phyloP scores from a whole-genome alignment of 2,329 filamentous ascomycete genomes.

The Teratosphaeria destructans region DNA sequence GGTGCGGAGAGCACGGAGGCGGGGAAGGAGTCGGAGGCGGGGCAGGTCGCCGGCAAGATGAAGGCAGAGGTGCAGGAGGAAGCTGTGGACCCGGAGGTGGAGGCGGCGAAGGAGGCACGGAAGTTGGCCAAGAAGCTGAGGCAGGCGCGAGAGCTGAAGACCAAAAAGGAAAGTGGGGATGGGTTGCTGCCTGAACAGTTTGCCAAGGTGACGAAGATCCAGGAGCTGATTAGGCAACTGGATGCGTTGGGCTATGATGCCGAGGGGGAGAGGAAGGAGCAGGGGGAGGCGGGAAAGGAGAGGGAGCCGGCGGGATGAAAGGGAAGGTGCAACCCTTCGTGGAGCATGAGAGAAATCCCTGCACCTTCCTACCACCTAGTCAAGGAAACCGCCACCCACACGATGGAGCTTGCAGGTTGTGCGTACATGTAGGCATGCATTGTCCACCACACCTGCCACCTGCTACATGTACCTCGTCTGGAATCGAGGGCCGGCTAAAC shows the following conservation, averaged over 20 bases:
- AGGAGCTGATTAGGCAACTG: slow-evolving; percentile 80
- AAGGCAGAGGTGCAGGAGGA: slow-evolving; percentile 14
- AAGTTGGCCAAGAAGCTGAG: slow-evolving; percentile 90
- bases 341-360: neutral
- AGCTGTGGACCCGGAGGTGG: slow-evolving; percentile 54
- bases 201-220: slow-evolving; percentile 95
- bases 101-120: slow-evolving; percentile 85
- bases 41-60: slow-evolving; percentile 60
- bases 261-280: slow-evolving; percentile 52
- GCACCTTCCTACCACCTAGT: too few species aligned
- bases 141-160: slow-evolving; percentile 80
- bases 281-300: neutral
- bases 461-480: too few species aligned
- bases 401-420: too few species aligned
- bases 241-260: slow-evolving; percentile 74
- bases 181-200: slow-evolving; percentile 84
- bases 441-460: too few species aligned
- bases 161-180: slow-evolving; percentile 82
- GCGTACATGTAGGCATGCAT: too few species aligned
- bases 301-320: neutral
- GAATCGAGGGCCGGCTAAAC: too few species aligned
- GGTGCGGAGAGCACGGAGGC: neutral
- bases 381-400: too few species aligned
- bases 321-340: neutral
- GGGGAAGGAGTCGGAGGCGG: slow-evolving; percentile 30